Conservation (phyloP, 176 grass and related monocot species). For the Bromus sterilis region DNA sequence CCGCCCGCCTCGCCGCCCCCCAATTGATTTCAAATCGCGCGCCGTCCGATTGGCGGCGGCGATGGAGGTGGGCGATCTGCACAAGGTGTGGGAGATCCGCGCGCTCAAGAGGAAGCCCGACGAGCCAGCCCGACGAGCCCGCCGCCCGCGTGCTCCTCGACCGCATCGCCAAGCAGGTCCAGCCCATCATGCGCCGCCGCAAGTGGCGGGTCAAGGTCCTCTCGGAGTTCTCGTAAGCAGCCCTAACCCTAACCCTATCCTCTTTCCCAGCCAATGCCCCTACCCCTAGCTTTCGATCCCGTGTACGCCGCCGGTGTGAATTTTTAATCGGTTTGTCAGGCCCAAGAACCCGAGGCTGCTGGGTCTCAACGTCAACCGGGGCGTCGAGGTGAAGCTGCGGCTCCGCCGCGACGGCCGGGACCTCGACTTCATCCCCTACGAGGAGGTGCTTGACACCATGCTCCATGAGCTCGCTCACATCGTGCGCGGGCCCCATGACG, state of each 20-base stretch:
- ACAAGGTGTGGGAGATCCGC: slow-evolving; percentile 91
- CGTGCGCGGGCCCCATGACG: slow-evolving; percentile 61
- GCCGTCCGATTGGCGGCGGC: background rate
- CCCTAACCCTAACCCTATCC: slow-evolving; percentile 26
- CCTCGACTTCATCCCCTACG: slow-evolving; percentile 75
- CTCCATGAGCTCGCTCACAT: slow-evolving; percentile 92
- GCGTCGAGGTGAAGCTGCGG: slow-evolving; percentile 86
- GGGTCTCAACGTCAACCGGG: slow-evolving; percentile 65
- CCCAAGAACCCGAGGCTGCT: slow-evolving; percentile 73
- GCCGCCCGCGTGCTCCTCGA: slow-evolving; percentile 60
- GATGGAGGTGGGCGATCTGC: slow-evolving; percentile 75
- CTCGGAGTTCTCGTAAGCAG: slow-evolving; percentile 83
- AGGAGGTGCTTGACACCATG: slow-evolving; percentile 95
- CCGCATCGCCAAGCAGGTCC: slow-evolving; percentile 82
- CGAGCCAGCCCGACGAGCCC: too few relatives aligned
- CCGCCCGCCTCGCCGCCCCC: too few relatives aligned
- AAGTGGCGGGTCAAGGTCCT: slow-evolving; percentile 92
- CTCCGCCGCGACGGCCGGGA: slow-evolving; percentile 60
- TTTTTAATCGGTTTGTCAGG: too few relatives aligned
- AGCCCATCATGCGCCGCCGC: slow-evolving; percentile 93
- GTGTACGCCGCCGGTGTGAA: too few relatives aligned
- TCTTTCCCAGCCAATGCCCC: too few relatives aligned
- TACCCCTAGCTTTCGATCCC: too few relatives aligned
- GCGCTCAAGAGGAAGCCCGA: slow-evolving; percentile 70
- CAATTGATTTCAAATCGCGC: background rate